Evolutionary conservation across 2,329 filamentous ascomycete species (phyloP).

Genomic region (Massarina eburnea): DNA sequence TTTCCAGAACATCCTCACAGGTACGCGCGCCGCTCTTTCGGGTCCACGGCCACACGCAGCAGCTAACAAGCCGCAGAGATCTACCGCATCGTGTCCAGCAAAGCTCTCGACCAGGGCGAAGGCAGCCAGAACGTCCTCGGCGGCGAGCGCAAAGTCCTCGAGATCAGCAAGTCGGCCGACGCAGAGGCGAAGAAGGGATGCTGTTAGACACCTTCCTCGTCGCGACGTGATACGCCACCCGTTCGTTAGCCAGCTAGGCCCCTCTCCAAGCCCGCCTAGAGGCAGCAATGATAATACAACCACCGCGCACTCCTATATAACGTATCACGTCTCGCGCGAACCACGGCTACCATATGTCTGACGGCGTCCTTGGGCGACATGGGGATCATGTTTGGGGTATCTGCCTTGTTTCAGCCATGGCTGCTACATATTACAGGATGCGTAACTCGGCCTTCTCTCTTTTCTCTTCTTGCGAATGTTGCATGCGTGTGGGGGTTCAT

Average conservation of each 20-base stretch:
- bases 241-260: background rate
- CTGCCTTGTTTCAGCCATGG: too few relatives aligned
- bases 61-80: constrained; percentile 68
- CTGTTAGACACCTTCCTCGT: constrained; percentile 59
- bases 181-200: constrained; percentile 78
- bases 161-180: constrained; percentile 82
- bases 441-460: constrained; percentile 24
- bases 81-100: constrained; percentile 98
- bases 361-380: constrained; percentile 34
- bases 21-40: too few relatives aligned
- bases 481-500: constrained; percentile 26
- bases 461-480: constrained; percentile 23
- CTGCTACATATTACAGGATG: constrained; percentile 30
- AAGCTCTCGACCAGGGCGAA: constrained; percentile 90
- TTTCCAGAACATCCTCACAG: constrained; percentile 99
- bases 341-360: constrained; percentile 14
- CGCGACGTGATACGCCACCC: constrained; percentile 17
- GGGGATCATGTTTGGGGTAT: constrained; percentile 21
- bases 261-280: too few relatives aligned
- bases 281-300: constrained; percentile 3
- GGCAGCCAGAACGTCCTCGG: constrained; percentile 76
- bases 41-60: too few relatives aligned
- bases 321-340: constrained; percentile 19
- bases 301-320: constrained; percentile 5
- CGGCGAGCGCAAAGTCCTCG: constrained; percentile 72